Conservation (phyloP, 148 eudicot species). For the Arctostaphylos glauca region DNA sequence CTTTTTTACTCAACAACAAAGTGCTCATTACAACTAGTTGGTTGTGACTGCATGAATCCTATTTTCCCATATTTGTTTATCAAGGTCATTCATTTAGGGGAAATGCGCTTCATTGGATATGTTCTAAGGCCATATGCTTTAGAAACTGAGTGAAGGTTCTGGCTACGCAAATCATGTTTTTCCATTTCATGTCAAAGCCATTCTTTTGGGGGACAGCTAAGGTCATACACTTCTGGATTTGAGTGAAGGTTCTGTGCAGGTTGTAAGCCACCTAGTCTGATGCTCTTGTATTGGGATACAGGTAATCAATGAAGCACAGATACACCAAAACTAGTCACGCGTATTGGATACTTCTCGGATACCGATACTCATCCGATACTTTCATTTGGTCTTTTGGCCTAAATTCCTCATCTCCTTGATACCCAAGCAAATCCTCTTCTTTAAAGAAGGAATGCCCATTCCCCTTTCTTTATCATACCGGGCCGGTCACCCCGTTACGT, state of each 20-base stretch:
- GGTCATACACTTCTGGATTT: neutral
- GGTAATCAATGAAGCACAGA: neutral
- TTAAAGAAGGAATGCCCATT: no score
- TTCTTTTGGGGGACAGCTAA: neutral
- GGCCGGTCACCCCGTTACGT: no score
- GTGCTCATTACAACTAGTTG: neutral
- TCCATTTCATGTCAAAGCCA: neutral
- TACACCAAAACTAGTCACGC: no score
- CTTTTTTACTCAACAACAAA: neutral
- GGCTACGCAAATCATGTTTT: neutral
- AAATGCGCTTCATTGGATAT: neutral
- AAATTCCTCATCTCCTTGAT: no score
- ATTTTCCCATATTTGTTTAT: neutral
- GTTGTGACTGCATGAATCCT: neutral
- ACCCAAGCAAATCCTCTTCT: no score
- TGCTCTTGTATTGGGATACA: neutral
- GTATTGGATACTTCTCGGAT: no score
- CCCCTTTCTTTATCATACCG: no score
- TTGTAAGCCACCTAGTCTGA: neutral
- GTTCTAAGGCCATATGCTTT: neutral
- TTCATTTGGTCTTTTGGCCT: no score
- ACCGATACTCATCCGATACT: no score
- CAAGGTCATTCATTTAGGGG: neutral
- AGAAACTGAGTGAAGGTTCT: neutral
- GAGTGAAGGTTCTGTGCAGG: neutral